These are phyloP conservation scores for Metschnikowia santaceciliae DNA, from an alignment of 805 yeast genomes.

Conservation along the genomic window DNA sequence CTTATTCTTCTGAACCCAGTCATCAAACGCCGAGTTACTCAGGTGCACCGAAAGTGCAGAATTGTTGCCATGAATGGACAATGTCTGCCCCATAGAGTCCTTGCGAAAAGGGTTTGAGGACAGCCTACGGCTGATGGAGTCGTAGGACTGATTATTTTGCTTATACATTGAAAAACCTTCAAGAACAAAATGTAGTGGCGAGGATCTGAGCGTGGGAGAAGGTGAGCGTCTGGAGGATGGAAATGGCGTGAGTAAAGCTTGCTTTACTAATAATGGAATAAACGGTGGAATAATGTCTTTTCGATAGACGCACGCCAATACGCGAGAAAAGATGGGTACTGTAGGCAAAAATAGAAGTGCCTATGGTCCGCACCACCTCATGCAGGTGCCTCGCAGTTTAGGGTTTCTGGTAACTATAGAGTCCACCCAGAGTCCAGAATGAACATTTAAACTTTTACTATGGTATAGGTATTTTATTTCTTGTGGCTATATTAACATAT, in stretches of 20 bases:
- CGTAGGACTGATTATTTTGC: slow-evolving; percentile 33
- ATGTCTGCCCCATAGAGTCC: slow-evolving; percentile 3
- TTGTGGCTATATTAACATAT: no score
- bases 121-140: slow-evolving; percentile 41
- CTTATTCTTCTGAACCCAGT: slow-evolving; percentile 53
- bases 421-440: no score
- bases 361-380: background rate
- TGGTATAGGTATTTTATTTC: no score
- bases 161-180: slow-evolving; percentile 31
- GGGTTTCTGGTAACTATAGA: no score
- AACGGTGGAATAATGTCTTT: background rate
- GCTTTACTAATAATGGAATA: background rate
- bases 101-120: slow-evolving; percentile 71
- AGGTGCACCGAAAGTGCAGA: slow-evolving; percentile 9
- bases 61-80: slow-evolving; percentile 3
- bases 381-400: background rate
- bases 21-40: slow-evolving; percentile 37
- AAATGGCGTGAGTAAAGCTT: background rate
- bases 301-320: background rate
- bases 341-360: background rate
- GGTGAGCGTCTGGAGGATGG: background rate
- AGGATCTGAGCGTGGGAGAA: background rate
- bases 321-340: background rate
- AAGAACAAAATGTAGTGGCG: background rate
- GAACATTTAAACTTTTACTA: no score